A percentile compares a stretch with the other conserved stretches of the same genome.
These are phyloP conservation scores for Thyridium curvatum DNA, from an alignment of 2,329 filamentous ascomycete genomes.

Conservation along the genomic window DNA sequence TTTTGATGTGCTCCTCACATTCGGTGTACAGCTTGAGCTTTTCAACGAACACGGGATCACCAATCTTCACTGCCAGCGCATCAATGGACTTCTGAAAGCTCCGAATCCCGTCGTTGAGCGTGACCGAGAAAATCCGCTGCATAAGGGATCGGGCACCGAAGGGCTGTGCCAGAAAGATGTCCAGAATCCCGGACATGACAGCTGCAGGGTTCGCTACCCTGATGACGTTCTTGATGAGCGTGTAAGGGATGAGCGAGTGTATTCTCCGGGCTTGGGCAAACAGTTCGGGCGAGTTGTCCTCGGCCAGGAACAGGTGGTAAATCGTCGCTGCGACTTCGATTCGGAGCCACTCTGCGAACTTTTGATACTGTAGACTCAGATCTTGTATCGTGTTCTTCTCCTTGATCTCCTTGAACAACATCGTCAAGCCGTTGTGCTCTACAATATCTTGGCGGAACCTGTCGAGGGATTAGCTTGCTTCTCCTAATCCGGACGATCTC, in stretches of 20 bases:
- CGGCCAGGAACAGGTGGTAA: slow-evolving; percentile 94
- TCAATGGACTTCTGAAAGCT: slow-evolving; percentile 85
- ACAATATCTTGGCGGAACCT: slow-evolving; percentile 62
- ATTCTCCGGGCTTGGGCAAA: slow-evolving; percentile 93
- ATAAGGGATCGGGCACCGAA: slow-evolving; percentile 86
- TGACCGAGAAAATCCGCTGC: slow-evolving; percentile 90
- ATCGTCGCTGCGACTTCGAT: slow-evolving; percentile 96
- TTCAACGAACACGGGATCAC: slow-evolving; percentile 69
- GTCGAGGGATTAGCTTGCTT: slow-evolving; percentile 9
- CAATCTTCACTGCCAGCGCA: slow-evolving; percentile 66
- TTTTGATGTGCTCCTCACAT: slow-evolving; percentile 68
- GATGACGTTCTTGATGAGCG: slow-evolving; percentile 92
- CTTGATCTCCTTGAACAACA: slow-evolving; percentile 87
- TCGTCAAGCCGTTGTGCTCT: slow-evolving; percentile 78
- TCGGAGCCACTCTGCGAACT: slow-evolving; percentile 95
- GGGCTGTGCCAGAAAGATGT: slow-evolving; percentile 92
- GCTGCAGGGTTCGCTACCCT: slow-evolving; percentile 92
- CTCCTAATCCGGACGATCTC: too few relatives aligned
- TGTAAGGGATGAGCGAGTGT: slow-evolving; percentile 90
- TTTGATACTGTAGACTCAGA: slow-evolving; percentile 90
- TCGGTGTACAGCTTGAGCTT: slow-evolving; percentile 80
- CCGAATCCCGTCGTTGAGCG: slow-evolving; percentile 83
- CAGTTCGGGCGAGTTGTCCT: slow-evolving; percentile 95
- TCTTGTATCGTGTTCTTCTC: slow-evolving; percentile 83
- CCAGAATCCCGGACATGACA: slow-evolving; percentile 92